Base-by-base conservation (phyloP, 2,329 filamentous ascomycete genomes). In the Botrytis deweyae region DNA sequence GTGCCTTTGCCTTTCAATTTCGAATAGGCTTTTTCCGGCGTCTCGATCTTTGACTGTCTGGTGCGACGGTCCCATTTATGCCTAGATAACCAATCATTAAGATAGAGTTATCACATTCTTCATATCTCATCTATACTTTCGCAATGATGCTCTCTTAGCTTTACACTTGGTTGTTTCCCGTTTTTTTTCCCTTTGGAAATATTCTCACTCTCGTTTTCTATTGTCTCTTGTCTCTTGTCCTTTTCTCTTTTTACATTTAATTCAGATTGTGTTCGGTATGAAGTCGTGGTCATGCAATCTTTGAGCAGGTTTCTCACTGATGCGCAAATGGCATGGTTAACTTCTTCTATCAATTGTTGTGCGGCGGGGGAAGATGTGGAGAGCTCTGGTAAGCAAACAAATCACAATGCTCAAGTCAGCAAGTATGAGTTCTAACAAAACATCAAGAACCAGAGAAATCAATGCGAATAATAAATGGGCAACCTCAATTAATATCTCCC, bases 391-490 rank as follows among this genome's bases (percentile, higher is more conserved):
- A 73, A 77, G 79, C 73, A 74, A 68, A 44, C 22, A 42, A 59
- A 66, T 58, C 16, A 29, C 52, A 16, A 58, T 29, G n/a, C 25
- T 4, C 10, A 25, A 33, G 9, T 68, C 49, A 49, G n/a, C 29
- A 61, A 29, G 44, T 18, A 44, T 58, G 36, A 46, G 16, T 2
- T 58, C 69, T 74, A 63, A 46, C 61, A n/a, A 55, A 73, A 44
- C 52, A 74, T 82, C 81, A 77, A 75, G 74, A 78, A 66, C 63
- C 71, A 22, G 80, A 80, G 75, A 82, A 80, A 76, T 79, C 80
- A 36, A 83, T 83, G 78, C 79, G 79, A 77, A 79, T 84, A 71
- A 76, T 83, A 74, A 80, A 82, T 77, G 77, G 83, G 66, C 83
- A 85, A 77, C 84, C 84, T 49, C 82, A 79, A 68, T 78, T 82